Conservation (phyloP, 129 eudicot genomes). For the Helianthus tuberosus region DNA sequence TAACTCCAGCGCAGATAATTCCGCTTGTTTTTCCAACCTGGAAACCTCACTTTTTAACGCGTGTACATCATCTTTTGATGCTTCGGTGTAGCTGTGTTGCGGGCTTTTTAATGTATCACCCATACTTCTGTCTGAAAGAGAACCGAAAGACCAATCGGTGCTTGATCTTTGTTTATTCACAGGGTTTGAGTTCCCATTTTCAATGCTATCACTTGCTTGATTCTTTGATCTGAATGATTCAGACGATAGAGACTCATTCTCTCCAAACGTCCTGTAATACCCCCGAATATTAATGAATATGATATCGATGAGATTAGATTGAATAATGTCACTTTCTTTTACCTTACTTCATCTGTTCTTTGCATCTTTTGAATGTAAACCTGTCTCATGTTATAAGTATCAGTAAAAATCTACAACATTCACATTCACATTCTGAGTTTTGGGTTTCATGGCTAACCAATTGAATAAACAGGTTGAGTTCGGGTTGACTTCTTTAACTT, state of each 20-base stretch:
- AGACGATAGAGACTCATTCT: constrained; percentile 34
- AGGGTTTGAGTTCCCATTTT: constrained; percentile 31
- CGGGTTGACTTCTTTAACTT: no score
- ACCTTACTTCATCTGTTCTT: neutral
- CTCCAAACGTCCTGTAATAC: constrained; percentile 50
- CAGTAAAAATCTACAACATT: neutral
- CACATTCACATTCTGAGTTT: neutral
- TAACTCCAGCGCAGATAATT: constrained; percentile 69
- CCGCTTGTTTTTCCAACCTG: constrained; percentile 70
- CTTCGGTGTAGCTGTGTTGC: constrained; percentile 35
- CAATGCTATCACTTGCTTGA: constrained; percentile 48
- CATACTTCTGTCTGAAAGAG: constrained; percentile 65
- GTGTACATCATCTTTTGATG: constrained; percentile 39
- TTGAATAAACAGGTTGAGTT: no score
- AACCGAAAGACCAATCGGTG: constrained; percentile 57
- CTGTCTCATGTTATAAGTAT: constrained; percentile 42
- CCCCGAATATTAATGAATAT: neutral
- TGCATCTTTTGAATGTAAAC: constrained; percentile 25
- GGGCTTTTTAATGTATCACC: constrained; percentile 40
- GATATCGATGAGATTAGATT: neutral
- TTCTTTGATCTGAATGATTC: constrained; percentile 41
- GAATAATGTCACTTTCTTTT: neutral
- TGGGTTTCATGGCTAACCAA: no score
- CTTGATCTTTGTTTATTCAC: constrained; percentile 28
- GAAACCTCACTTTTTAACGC: constrained; percentile 46